Conservation (phyloP, 768 basidiomycete genomes). For the Psilocybe sp. region DNA sequence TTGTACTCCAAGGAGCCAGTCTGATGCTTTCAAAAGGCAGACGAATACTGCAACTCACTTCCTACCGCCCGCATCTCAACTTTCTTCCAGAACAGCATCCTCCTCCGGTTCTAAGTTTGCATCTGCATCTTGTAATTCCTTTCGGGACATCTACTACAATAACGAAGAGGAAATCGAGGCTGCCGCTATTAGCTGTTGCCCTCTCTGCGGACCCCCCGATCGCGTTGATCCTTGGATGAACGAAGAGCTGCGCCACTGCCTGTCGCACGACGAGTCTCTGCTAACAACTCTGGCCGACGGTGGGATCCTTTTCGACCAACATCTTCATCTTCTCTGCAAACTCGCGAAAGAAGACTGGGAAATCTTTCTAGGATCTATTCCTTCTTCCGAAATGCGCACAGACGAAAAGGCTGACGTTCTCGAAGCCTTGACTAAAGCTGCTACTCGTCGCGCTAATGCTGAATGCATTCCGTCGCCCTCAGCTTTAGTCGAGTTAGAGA, state of each 20-base stretch:
- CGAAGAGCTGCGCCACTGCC: neutral
- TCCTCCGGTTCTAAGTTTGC: no score
- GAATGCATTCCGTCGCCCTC: conserved; percentile 1
- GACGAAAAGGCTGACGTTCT: conserved; percentile 4
- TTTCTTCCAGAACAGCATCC: no score
- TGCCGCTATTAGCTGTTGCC: neutral
- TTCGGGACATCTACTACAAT: no score
- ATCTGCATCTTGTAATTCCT: no score
- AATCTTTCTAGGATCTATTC: conserved; percentile 8
- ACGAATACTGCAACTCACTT: no score
- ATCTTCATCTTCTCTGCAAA: conserved; percentile 10
- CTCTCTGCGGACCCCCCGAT: neutral
- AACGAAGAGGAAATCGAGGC: no score
- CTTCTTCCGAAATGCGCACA: conserved; percentile 1
- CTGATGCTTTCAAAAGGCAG: neutral
- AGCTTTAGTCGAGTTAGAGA: neutral
- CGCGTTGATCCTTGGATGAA: conserved; percentile 1
- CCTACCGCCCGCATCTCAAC: no score
- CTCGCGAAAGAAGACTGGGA: conserved; percentile 1
- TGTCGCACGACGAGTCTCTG: conserved; percentile 1
- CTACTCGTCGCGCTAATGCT: neutral
- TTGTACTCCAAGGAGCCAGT: neutral
- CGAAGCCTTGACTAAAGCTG: neutral
- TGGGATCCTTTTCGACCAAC: conserved; percentile 16
- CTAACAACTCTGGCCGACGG: neutral